phyloP scores from a whole-genome alignment of 371 early-diverging fungal genomes.

The Nematocida sp. region DNA sequence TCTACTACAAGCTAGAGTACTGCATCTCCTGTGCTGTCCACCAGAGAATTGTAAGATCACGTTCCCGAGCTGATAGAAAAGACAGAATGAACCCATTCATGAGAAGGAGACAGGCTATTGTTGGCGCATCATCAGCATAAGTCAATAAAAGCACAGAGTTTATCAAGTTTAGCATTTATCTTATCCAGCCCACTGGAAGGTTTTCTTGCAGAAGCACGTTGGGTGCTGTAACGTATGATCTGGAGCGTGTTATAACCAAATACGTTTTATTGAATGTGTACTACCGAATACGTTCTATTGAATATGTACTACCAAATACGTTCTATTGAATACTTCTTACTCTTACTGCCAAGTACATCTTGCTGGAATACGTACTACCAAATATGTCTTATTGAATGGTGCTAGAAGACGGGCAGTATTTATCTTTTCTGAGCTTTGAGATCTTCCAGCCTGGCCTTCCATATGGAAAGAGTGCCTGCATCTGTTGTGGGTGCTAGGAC shows the following conservation, averaged over 20 bases:
- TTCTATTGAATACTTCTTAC: too few relatives aligned
- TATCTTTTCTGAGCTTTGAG: not conserved
- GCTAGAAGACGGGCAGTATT: not conserved
- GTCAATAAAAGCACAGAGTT: constrained; percentile 10
- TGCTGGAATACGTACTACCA: too few relatives aligned
- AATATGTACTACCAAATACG: too few relatives aligned
- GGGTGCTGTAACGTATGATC: not conserved
- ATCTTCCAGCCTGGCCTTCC: not conserved
- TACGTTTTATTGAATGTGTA: too few relatives aligned
- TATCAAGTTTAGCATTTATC: not conserved
- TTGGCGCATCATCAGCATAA: constrained; percentile 34
- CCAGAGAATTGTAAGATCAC: constrained; percentile 85
- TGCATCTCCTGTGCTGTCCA: constrained; percentile 97
- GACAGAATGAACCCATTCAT: constrained; percentile 76
- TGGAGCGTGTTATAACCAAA: too few relatives aligned
- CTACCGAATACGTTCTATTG: too few relatives aligned
- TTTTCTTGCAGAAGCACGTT: not conserved
- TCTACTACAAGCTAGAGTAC: constrained; percentile 89
- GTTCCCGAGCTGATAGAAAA: constrained; percentile 78
- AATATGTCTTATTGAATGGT: too few relatives aligned
- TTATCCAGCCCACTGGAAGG: too few relatives aligned
- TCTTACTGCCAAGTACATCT: too few relatives aligned
- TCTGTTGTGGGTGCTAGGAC: constrained; percentile 7
- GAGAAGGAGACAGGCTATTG: constrained; percentile 29
- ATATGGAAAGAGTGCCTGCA: not conserved